A percentile compares a stretch with the other conserved stretches of the same genome.
Conservation (phyloP, 2,329 filamentous ascomycete genomes). For the Aureobasidium sp. region DNA sequence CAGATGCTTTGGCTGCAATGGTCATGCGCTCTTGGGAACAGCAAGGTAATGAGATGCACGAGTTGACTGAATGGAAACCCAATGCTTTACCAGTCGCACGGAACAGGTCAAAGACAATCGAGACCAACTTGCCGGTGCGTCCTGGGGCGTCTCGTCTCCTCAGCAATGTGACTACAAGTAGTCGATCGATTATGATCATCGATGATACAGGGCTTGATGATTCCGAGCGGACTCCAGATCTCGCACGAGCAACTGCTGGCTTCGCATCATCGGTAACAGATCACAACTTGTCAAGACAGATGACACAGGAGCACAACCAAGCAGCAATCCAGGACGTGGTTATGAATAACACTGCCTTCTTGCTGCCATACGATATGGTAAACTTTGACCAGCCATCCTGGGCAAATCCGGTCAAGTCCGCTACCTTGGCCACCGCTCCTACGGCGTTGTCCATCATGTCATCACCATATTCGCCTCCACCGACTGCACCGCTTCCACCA, state of each 20-base stretch:
- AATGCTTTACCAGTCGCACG: neutral
- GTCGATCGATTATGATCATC: conserved; percentile 83
- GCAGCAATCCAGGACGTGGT: neutral
- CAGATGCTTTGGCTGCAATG: conserved; percentile 15
- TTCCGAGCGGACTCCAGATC: conserved; percentile 7
- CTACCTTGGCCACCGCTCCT: neutral
- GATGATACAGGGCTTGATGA: conserved; percentile 54
- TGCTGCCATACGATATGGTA: neutral
- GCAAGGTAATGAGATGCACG: neutral
- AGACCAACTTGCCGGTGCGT: neutral
- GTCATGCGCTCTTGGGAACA: conserved; percentile 14
- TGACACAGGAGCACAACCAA: conserved; percentile 1
- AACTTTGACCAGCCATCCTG: neutral
- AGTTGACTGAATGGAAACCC: neutral
- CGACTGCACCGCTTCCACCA: neutral
- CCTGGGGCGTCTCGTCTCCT: conserved; percentile 23
- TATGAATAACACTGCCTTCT: conserved; percentile 11
- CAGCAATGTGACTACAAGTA: conserved; percentile 65
- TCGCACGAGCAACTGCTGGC: conserved; percentile 5
- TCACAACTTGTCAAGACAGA: neutral
- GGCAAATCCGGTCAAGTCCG: neutral
- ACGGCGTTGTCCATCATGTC: neutral
- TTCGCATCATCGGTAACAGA: neutral
- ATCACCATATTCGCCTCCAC: conserved; percentile 8
- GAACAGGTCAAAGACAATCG: conserved; percentile 8